Percentiles rank a stretch among this genome's conserved stretches.
phyloP scores from a whole-genome alignment of 352 stramenopile species.

The Globisporangium abappressorium region DNA sequence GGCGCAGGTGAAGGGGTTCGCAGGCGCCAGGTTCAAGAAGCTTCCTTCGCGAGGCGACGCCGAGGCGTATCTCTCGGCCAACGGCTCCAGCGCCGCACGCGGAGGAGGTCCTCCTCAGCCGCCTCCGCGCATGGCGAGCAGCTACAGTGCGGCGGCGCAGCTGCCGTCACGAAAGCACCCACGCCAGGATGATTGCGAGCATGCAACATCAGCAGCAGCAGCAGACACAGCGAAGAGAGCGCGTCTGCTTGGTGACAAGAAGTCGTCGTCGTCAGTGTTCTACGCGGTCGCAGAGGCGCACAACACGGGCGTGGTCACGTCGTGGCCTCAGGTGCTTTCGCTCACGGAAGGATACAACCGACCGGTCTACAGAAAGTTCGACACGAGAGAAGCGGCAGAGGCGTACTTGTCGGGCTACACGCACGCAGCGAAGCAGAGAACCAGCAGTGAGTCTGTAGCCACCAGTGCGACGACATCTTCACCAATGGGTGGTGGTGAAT shows the following conservation, averaged over 20 bases:
- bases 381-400: slow-evolving; percentile 24
- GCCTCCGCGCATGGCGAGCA: neutral
- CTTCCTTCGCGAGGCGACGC: slow-evolving; percentile 51
- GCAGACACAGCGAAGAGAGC: neutral
- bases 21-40: slow-evolving; percentile 57
- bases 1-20: slow-evolving; percentile 57
- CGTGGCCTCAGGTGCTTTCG: slow-evolving; percentile 31
- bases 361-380: slow-evolving; percentile 32
- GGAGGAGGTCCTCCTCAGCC: neutral
- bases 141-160: neutral
- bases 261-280: slow-evolving; percentile 18
- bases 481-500: neutral
- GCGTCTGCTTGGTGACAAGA: neutral
- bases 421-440: neutral
- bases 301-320: slow-evolving; percentile 34
- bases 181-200: neutral
- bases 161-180: slow-evolving; percentile 4
- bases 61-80: slow-evolving; percentile 36
- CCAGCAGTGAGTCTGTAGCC: neutral
- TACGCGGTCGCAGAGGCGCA: slow-evolving; percentile 39
- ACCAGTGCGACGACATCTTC: neutral
- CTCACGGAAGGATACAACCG: slow-evolving; percentile 23
- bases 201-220: slow-evolving; percentile 3
- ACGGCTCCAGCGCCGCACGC: neutral
- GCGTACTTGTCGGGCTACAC: slow-evolving; percentile 19